These are phyloP conservation scores for Pseudoturritis turrita DNA, from an alignment of 345 rosid species.

Conservation along the genomic window DNA sequence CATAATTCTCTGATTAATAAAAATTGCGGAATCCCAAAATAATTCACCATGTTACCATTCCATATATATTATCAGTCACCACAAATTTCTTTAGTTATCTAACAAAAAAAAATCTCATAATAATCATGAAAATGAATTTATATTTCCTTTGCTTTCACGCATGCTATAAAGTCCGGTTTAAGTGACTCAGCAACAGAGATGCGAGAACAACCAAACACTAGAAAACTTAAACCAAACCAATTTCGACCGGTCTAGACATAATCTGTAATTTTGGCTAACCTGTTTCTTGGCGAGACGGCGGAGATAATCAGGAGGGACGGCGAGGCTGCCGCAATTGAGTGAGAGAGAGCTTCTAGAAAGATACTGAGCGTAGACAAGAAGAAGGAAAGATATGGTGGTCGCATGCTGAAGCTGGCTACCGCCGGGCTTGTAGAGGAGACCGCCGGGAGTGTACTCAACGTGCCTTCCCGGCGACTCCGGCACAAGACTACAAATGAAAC, in stretches of 20 bases:
- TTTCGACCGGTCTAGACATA: not conserved
- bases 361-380: constrained; percentile 80
- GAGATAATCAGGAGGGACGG: constrained; percentile 49
- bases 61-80: not conserved
- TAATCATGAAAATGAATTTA: not conserved
- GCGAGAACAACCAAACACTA: not conserved
- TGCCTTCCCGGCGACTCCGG: constrained; percentile 71
- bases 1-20: no score
- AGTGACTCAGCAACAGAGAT: not conserved
- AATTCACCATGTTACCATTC: not conserved
- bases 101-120: no score
- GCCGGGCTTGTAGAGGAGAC: constrained; percentile 92
- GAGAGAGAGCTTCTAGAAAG: constrained; percentile 60
- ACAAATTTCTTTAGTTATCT: no score
- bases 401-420: constrained; percentile 96
- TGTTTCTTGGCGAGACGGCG: constrained; percentile 79
- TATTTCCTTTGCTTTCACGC: not conserved
- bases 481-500: constrained; percentile 89
- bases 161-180: not conserved
- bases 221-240: not conserved
- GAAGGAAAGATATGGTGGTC: constrained; percentile 80
- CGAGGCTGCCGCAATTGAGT: constrained; percentile 52
- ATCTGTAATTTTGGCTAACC: no score
- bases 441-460: constrained; percentile 75
- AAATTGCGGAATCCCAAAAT: no score